Evolutionary conservation across 768 basidiomycete species (phyloP).

Genomic region (Lactifluus volemus): DNA sequence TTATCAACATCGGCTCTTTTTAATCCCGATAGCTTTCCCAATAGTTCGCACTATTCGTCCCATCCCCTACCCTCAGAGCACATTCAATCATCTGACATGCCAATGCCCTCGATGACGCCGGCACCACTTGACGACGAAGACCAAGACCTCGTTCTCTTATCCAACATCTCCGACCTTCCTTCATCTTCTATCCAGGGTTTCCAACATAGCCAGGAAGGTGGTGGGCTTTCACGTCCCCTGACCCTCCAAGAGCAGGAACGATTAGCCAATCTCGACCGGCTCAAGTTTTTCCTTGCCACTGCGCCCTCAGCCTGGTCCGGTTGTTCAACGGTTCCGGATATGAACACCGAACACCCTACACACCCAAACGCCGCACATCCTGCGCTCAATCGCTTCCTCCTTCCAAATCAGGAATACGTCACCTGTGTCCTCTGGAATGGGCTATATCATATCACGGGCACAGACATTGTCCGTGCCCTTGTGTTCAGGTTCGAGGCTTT

Average conservation of each 20-base stretch:
- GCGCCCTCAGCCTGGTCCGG: conserved; percentile 69
- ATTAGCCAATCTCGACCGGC: conserved; percentile 66
- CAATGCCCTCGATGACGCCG: conserved; percentile 10
- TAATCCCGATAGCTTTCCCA: background rate
- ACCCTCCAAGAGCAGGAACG: conserved; percentile 57
- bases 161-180: conserved; percentile 11
- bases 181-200: conserved; percentile 17
- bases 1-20: conserved; percentile 10
- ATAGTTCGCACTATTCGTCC: background rate
- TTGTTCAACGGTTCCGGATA: conserved; percentile 25
- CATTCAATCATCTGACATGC: conserved; percentile 6
- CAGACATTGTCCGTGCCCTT: conserved; percentile 90
- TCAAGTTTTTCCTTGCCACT: conserved; percentile 85
- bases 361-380: conserved; percentile 56
- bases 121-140: conserved; percentile 19
- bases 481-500: conserved; percentile 94
- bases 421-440: conserved; percentile 90
- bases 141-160: conserved; percentile 15
- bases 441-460: conserved; percentile 90
- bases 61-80: conserved; percentile 8
- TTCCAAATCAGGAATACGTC: conserved; percentile 83
- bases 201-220: conserved; percentile 6
- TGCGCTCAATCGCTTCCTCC: conserved; percentile 74
- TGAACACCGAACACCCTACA: conserved; percentile 13
- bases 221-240: conserved; percentile 46